These are phyloP conservation scores for Eremochloa ophiuroides DNA, from an alignment of 176 grass and related monocot genomes.

Conservation along the genomic window DNA sequence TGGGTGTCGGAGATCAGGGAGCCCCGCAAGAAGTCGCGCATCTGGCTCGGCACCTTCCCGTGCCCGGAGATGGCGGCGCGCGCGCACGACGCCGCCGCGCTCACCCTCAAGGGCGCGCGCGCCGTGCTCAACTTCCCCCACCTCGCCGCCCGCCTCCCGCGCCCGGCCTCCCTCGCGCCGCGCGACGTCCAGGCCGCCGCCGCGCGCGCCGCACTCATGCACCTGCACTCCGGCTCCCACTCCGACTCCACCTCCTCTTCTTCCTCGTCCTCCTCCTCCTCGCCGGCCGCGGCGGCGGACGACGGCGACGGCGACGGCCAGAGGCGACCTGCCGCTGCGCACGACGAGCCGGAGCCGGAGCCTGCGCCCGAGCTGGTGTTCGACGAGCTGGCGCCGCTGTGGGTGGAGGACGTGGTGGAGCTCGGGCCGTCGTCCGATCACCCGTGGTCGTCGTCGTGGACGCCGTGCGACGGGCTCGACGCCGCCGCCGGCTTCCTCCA, in stretches of 20 bases:
- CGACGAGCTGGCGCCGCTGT: constrained; percentile 57
- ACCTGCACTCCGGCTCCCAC: not conserved
- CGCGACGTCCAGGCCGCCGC: constrained; percentile 90
- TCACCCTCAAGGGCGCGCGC: constrained; percentile 68
- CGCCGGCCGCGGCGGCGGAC: not conserved
- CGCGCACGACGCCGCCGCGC: constrained; percentile 83
- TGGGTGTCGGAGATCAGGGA: constrained; percentile 99
- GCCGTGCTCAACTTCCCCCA: constrained; percentile 93
- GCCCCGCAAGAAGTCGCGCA: constrained; percentile 96
- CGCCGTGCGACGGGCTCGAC: constrained; percentile 26
- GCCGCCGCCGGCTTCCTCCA: constrained; percentile 23
- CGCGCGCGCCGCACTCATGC: constrained; percentile 59
- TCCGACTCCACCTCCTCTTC: no score
- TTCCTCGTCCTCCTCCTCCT: not conserved
- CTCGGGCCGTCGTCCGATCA: constrained; percentile 23
- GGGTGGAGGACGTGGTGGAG: constrained; percentile 48
- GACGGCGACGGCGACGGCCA: not conserved
- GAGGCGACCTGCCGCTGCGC: not conserved
- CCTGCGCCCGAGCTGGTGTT: constrained; percentile 60
- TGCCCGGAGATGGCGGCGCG: constrained; percentile 89
- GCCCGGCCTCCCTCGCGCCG: constrained; percentile 51
- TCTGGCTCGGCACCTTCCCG: constrained; percentile 91
- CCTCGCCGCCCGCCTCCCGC: constrained; percentile 48
- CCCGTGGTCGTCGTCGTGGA: not conserved
- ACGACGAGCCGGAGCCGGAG: not conserved